phyloP scores from a whole-genome alignment of 1,139 yeast genomes.

The Scheffersomyces titani region DNA sequence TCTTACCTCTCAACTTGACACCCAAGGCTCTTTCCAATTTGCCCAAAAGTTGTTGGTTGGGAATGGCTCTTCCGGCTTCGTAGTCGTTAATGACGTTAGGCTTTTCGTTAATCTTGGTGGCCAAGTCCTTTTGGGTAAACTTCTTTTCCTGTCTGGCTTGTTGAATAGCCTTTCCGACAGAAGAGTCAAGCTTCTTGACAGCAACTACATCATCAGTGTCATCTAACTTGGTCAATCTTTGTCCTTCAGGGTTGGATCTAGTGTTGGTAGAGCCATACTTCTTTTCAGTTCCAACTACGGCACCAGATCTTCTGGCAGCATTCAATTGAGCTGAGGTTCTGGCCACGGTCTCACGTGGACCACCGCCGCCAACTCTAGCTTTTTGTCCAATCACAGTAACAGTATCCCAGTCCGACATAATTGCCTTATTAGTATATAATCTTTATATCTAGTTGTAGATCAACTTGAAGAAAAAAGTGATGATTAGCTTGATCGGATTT shows the following conservation, averaged over 20 bases:
- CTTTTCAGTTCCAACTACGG: slow-evolving; percentile 89
- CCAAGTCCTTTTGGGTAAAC: slow-evolving; percentile 92
- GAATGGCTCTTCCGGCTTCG: slow-evolving; percentile 96
- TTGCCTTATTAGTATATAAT: slow-evolving; percentile 2
- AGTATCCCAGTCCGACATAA: slow-evolving; percentile 80
- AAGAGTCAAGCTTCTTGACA: slow-evolving; percentile 80
- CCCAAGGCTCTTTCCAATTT: slow-evolving; percentile 95
- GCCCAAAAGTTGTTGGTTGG: slow-evolving; percentile 91
- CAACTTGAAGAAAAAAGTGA: background rate
- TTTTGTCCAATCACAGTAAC: slow-evolving; percentile 86
- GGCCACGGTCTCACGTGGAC: slow-evolving; percentile 86
- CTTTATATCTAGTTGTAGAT: background rate
- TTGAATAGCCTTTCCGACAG: slow-evolving; percentile 86
- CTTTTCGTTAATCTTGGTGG: slow-evolving; percentile 91
- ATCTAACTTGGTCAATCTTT: slow-evolving; percentile 89
- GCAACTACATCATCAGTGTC: slow-evolving; percentile 92
- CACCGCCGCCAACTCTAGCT: slow-evolving; percentile 85
- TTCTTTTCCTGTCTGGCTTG: slow-evolving; percentile 88
- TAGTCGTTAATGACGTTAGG: slow-evolving; percentile 94
- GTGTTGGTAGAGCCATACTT: slow-evolving; percentile 75
- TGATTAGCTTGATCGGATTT: background rate
- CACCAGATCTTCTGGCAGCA: slow-evolving; percentile 91
- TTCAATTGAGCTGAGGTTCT: slow-evolving; percentile 76
- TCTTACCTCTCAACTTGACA: slow-evolving; percentile 93
- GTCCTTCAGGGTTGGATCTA: slow-evolving; percentile 83